Base-by-base conservation (phyloP, 2,329 filamentous ascomycete species). In the Chaetomium sp. region DNA sequence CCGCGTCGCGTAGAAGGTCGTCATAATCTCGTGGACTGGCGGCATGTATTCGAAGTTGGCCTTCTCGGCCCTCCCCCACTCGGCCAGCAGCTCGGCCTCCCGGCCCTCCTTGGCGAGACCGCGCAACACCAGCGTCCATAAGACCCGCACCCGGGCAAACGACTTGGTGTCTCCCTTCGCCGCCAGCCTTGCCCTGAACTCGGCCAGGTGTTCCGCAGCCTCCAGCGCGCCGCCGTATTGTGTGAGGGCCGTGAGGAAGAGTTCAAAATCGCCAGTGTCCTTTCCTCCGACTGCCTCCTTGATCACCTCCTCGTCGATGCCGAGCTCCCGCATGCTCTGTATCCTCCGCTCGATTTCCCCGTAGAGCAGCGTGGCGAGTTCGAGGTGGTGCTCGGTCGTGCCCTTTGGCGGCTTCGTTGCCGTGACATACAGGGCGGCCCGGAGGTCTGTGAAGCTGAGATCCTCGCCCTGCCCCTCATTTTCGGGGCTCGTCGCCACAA, bases 61-160 rank as follows among this genome's bases (percentile, higher is more conserved):
- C 12, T 78, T 75, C 61, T 83, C 77, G 19, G 72, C 71, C 25
- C 66, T 69, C 50, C 65, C 60, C 45, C 56, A 69, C 31, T 66
- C 64, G 49, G 25, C 56, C 47, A 72, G 64, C 49, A 88, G 79
- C 54, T 85, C 79, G 9, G 82, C 74, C 1, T 88, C 82, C 57
- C 84, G 81, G 47, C 83, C 81, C 72, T 92, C 85, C 66, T 77
- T 76, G 0, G 85, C 85, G 33, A 92, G 83, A 0, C 90, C 91
- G 23, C 78, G 78, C 27, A 91, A 74, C 12, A 90, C 78, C 1
- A 77, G 72, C 29, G 81, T 75, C 83, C 83, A 85, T 13, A 79
- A 75, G 33, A 74, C 73, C 58, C 71, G 76, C 16, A 74, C 68
- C 3, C 59, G 60, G n/a, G 68, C 67, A 21, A 63, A 50, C 53